Evolutionary conservation across 768 basidiomycete species (phyloP), one percentile per base, ranked within the genome.

Genomic region (Rhodotorula paludigena): DNA sequence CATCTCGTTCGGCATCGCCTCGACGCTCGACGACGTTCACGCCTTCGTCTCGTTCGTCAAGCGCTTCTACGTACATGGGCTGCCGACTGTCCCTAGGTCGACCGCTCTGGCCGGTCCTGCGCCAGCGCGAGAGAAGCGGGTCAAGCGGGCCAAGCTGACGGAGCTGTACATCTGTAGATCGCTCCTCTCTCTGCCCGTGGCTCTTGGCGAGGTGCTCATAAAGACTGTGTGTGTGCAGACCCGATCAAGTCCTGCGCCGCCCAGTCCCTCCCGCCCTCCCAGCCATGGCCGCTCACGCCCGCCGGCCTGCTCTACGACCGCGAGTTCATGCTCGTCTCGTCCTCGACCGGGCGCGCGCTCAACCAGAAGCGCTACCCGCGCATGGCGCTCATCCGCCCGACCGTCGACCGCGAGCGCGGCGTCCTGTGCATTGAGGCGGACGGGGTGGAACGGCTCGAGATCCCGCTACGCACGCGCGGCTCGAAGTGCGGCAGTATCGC

Each of bases 161-260:
- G 30, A 47, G 21, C 38, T 72, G 15, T 23, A 56, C 3, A 39
- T 72, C n/a, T 72, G 70, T 68, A 41, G 33, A 62, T 61, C 16
- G 5, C 15, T 33, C 5, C n/a, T 11, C 23, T 16, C 7, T 4
- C 20, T 6, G 1, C 10, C 8, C 16, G 12, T 21, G 20, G 4
- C 21, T n/a, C 21, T 14, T 30, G 20, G 0, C 30, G 35, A 41
- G 3, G 25, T 41, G 14, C 25, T 25, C 10, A 49, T 20, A 2
- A 16, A 32, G 30, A n/a, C n/a, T n/a, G n/a, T n/a, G 2, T 30
- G 48, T 21, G 10, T 1, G 7, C 68, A 63, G 73, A 76, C 47
- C 75, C 75, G 1, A 76, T 76, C 55, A 76, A 76, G 33, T 76
- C 75, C 12, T 76, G 75, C 53, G 69, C 66, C 4, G 64, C 64